A percentile compares a stretch with the other conserved stretches of the same genome.
Conservation (phyloP, 176 grass and related monocot species). For the bread wheat (Triticum aestivum) region IWGSC_CS_RefSeq_v2.1 NC_057800.1:370559453-370559952, state of each 20-base stretch:
- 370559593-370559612: conserved; percentile 92
- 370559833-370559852: conserved; percentile 65
- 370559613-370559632: conserved; percentile 31
- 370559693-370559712: conserved; percentile 92
- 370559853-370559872: conserved; percentile 16
- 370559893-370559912: conserved; percentile 16
- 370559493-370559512: conserved; percentile 85
- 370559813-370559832: conserved; percentile 93
- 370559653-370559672: neutral
- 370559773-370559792: conserved; percentile 95
- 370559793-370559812: conserved; percentile 77
- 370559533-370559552: conserved; percentile 89
- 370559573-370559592: conserved; percentile 97
- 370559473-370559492: conserved; percentile 81
- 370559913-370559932: conserved; percentile 30
- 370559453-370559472: conserved; percentile 95
- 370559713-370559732: conserved; percentile 88
- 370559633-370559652: neutral
- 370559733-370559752: conserved; percentile 95
- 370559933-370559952: conserved; percentile 50
- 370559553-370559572: conserved; percentile 85
- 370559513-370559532: conserved; percentile 99
- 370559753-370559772: conserved; percentile 88
- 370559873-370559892: conserved; percentile 16
- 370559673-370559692: conserved; percentile 39